phyloP scores from a whole-genome alignment of 225 moss, liverwort and hornwort species.

The Ulota crispa region DNA sequence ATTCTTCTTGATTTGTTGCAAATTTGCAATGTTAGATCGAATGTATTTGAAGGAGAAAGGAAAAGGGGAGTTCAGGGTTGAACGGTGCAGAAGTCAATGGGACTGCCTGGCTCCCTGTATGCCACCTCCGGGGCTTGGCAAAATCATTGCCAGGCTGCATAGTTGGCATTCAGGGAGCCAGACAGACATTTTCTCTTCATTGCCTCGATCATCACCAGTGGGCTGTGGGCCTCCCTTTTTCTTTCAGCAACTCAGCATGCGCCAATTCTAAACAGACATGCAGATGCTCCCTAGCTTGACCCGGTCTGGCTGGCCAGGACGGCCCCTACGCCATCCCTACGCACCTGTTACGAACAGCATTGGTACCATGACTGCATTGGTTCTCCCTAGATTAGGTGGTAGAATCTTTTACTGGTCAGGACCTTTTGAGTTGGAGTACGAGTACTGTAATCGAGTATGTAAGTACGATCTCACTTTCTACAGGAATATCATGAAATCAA shows the following conservation, averaged over 20 bases:
- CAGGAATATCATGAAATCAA: not conserved
- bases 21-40: not conserved
- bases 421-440: constrained; percentile 13
- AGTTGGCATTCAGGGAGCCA: constrained; percentile 52
- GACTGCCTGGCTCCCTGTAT: constrained; percentile 63
- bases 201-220: not conserved
- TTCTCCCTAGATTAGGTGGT: constrained; percentile 10
- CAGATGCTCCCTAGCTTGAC: constrained; percentile 30
- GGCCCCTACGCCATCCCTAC: constrained; percentile 15
- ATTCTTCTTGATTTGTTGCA: not conserved
- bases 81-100: not conserved
- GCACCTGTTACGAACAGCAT: constrained; percentile 13
- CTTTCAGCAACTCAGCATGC: constrained; percentile 17
- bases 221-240: constrained; percentile 3
- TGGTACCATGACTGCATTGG: constrained; percentile 11
- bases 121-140: constrained; percentile 57
- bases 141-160: constrained; percentile 55
- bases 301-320: constrained; percentile 15
- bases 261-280: constrained; percentile 20
- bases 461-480: not conserved
- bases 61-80: not conserved
- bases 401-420: constrained; percentile 15
- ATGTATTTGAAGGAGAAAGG: not conserved
- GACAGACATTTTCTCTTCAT: constrained; percentile 31
- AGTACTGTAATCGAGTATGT: not conserved